phyloP scores from a whole-genome alignment of 129 eudicot species.

The Apium graveolens region DNA sequence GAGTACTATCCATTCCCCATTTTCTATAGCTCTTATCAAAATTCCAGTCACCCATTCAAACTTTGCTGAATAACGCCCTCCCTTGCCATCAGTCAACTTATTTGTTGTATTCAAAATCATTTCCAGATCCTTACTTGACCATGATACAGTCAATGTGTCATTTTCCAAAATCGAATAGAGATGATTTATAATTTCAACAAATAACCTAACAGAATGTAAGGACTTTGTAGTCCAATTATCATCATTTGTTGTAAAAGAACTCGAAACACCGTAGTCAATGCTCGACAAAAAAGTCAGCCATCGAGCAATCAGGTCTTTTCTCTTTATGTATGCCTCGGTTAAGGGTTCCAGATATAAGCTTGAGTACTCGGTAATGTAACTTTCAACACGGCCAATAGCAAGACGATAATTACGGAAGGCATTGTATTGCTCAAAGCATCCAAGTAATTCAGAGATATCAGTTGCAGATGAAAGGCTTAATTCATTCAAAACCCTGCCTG shows the following conservation, averaged over 20 bases:
- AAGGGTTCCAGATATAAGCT: conserved; percentile 40
- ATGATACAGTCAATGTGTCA: conserved; percentile 23
- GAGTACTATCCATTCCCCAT: conserved; percentile 95
- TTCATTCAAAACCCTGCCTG: conserved; percentile 82
- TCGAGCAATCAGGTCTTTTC: conserved; percentile 30
- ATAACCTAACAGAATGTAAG: conserved; percentile 31
- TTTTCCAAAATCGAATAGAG: conserved; percentile 28
- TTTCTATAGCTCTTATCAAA: conserved; percentile 76
- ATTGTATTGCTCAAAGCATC: conserved; percentile 90
- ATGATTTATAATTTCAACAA: conserved; percentile 48
- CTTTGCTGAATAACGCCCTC: conserved; percentile 44
- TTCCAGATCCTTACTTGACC: conserved; percentile 52
- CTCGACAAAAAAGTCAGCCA: conserved; percentile 64
- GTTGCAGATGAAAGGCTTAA: conserved; percentile 85
- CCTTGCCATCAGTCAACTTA: conserved; percentile 46
- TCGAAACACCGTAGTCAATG: conserved; percentile 25
- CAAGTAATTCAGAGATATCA: conserved; percentile 91
- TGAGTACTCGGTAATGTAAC: conserved; percentile 63
- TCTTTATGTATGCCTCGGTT: conserved; percentile 24
- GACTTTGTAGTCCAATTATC: conserved; percentile 30
- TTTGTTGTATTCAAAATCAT: conserved; percentile 33
- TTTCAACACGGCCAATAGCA: conserved; percentile 53
- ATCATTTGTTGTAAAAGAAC: conserved; percentile 20
- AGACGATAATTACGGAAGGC: conserved; percentile 70
- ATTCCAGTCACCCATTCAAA: conserved; percentile 95